Conservation (phyloP, 306 rosid species). For the Inga leiocalycina region DNA sequence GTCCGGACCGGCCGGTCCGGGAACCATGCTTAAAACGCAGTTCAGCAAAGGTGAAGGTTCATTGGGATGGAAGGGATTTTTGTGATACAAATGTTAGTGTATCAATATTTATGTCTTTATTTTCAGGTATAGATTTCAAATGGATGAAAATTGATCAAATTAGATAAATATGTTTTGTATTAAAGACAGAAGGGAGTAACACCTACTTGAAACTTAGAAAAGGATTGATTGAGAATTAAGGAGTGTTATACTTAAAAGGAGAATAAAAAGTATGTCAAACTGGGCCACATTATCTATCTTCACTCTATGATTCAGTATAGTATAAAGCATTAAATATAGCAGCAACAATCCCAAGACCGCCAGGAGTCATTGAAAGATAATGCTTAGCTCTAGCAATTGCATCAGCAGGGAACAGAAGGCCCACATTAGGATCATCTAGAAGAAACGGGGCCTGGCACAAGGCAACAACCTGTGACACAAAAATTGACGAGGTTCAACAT, state of each 20-base stretch:
- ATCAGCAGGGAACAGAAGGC: slow-evolving; percentile 94
- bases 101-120: slow-evolving; percentile 24
- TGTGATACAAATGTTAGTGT: not conserved
- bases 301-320: not conserved
- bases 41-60: not conserved
- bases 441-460: slow-evolving; percentile 98
- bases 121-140: not conserved
- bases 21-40: not conserved
- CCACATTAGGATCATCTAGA: slow-evolving; percentile 91
- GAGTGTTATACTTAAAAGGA: not conserved
- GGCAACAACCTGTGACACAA: slow-evolving; percentile 79
- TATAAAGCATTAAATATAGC: slow-evolving; percentile 26
- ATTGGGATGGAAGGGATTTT: slow-evolving; percentile 22
- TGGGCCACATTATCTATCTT: not conserved
- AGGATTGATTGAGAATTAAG: not conserved
- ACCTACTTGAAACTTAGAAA: not conserved
- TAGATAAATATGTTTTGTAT: too few relatives aligned
- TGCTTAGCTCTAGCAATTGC: slow-evolving; percentile 94
- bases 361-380: slow-evolving; percentile 72
- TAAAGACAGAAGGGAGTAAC: not conserved
- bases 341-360: slow-evolving; percentile 81
- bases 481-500: slow-evolving; percentile 33
- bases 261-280: slow-evolving; percentile 6
- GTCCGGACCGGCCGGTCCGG: too few relatives aligned
- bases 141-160: not conserved